phyloP scores from a whole-genome alignment of 192 early-diverging fungal genomes.

The Podila epigama region DNA sequence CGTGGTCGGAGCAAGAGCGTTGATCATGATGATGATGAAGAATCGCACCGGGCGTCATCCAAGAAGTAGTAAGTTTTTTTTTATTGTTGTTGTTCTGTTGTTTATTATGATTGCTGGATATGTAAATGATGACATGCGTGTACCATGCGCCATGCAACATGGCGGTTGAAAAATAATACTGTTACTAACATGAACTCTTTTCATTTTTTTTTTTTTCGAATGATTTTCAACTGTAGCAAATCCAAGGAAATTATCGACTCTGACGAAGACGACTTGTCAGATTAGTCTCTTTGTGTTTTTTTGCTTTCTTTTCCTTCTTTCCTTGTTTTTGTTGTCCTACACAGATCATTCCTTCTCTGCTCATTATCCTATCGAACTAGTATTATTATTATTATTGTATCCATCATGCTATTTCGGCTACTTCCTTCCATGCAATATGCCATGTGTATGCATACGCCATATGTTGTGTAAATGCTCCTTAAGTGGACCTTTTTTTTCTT shows the following conservation, averaged over 20 bases:
- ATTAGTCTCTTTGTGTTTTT: no score
- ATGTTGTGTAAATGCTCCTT: no score
- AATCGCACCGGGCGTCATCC: constrained; percentile 15
- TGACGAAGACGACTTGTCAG: constrained; percentile 37
- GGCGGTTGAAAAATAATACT: not conserved
- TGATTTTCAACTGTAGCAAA: constrained; percentile 15
- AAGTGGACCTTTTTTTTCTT: not conserved
- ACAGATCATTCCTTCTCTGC: not conserved
- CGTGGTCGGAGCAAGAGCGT: constrained; percentile 40
- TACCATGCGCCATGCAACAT: not conserved
- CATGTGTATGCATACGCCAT: no score
- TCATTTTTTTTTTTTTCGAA: not conserved
- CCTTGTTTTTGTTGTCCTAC: no score
- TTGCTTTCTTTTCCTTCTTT: not conserved
- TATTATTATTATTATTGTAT: no score
- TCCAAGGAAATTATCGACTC: constrained; percentile 48
- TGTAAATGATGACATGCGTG: not conserved
- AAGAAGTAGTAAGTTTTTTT: constrained; percentile 44
- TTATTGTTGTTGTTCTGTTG: not conserved
- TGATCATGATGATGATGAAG: constrained; percentile 22
- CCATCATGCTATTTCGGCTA: no score
- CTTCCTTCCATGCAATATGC: no score
- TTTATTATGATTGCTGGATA: not conserved
- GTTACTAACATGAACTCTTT: not conserved
- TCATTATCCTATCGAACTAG: no score